Evolutionary conservation across 352 stramenopile species (phyloP).

Genomic region (Phytophthora fragariaefolia): DNA sequence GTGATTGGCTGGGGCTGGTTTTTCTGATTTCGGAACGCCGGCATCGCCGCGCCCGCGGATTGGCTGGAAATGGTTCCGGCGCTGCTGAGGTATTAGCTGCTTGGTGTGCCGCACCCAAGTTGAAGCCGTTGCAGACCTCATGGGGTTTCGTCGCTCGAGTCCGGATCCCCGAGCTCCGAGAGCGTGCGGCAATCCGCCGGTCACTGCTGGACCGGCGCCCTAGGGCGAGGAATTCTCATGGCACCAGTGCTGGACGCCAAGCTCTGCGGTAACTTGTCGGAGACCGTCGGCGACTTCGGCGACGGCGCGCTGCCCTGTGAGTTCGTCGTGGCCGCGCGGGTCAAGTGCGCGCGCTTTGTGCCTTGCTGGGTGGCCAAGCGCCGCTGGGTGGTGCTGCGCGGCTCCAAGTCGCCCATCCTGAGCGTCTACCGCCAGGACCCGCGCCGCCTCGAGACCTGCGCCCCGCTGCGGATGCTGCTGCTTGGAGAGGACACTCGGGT

Average conservation of each 20-base stretch:
- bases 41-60: background rate
- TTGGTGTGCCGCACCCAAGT: background rate
- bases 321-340: slow-evolving; percentile 51
- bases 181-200: slow-evolving; percentile 8
- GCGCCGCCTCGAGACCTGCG: slow-evolving; percentile 14
- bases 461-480: slow-evolving; percentile 57
- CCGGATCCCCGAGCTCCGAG: background rate
- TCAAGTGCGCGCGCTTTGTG: slow-evolving; percentile 58
- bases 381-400: slow-evolving; percentile 66
- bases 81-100: background rate
- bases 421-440: slow-evolving; percentile 56
- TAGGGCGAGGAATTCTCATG: too few species aligned
- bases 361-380: slow-evolving; percentile 60
- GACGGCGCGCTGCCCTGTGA: slow-evolving; percentile 51
- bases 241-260: background rate
- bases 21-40: slow-evolving; percentile 10
- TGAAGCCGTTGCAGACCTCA: background rate
- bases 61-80: slow-evolving; percentile 17
- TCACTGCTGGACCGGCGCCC: slow-evolving; percentile 17
- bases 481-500: slow-evolving; percentile 59
- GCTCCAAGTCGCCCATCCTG: slow-evolving; percentile 65
- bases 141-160: slow-evolving; percentile 21
- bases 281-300: background rate
- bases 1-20: slow-evolving; percentile 12
- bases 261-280: slow-evolving; percentile 6